Conservation (phyloP, 2,329 filamentous ascomycete species). For the Onygenales sp. region DNA sequence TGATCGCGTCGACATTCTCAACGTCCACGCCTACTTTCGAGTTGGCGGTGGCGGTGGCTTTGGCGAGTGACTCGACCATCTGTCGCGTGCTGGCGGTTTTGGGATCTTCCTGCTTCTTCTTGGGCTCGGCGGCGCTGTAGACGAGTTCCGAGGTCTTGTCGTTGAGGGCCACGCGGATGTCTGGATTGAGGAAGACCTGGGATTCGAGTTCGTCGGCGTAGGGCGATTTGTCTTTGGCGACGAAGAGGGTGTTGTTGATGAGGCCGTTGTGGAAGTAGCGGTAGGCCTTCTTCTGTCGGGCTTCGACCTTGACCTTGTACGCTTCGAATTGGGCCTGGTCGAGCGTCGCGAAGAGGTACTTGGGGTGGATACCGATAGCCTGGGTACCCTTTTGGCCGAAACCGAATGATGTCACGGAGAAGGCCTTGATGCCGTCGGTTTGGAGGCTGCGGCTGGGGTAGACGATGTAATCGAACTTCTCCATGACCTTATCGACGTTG, state of each 20-base stretch:
- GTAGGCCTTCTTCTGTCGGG: constrained; percentile 97
- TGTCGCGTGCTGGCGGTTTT: constrained; percentile 57
- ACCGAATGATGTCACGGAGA: constrained; percentile 97
- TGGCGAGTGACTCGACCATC: constrained; percentile 68
- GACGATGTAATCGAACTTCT: constrained; percentile 95
- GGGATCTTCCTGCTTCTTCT: constrained; percentile 43
- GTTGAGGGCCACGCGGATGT: constrained; percentile 73
- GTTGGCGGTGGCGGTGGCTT: constrained; percentile 49
- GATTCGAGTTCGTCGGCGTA: constrained; percentile 82
- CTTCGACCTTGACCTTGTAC: constrained; percentile 82
- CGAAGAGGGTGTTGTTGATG: constrained; percentile 96
- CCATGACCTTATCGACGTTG: constrained; percentile 92
- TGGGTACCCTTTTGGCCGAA: constrained; percentile 99
- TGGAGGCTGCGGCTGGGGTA: constrained; percentile 93
- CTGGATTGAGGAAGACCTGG: constrained; percentile 86
- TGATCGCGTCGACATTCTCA: constrained; percentile 77
- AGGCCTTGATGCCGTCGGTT: constrained; percentile 96
- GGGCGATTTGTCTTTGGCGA: constrained; percentile 83
- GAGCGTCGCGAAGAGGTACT: constrained; percentile 90
- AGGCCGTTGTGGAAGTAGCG: constrained; percentile 97
- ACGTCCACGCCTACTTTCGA: constrained; percentile 91
- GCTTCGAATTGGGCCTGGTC: constrained; percentile 71
- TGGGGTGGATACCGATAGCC: constrained; percentile 91
- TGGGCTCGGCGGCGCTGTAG: constrained; percentile 62
- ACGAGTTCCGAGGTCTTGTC: constrained; percentile 75